Evolutionary conservation across 768 basidiomycete genomes (phyloP).

Genomic region (Myochromella boudieri): DNA sequence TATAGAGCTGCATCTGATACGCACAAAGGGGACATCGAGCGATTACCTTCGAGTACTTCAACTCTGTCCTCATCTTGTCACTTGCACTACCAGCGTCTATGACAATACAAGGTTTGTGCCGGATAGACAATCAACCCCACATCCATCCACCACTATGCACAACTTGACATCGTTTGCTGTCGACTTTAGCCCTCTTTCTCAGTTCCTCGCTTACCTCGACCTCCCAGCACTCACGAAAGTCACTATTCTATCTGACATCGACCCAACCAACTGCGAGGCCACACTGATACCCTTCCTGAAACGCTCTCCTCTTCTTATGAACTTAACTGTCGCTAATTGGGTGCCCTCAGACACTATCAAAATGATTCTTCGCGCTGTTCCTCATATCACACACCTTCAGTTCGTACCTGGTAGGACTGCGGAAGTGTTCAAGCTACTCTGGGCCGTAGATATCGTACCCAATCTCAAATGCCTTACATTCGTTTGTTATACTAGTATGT

Average conservation of each 20-base stretch:
- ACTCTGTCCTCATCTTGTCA: background rate
- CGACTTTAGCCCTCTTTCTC: background rate
- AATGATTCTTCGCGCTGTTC: background rate
- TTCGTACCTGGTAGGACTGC: constrained; percentile 4
- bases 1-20: background rate
- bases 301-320: background rate
- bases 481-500: constrained; percentile 1
- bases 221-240: background rate
- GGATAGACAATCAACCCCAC: background rate
- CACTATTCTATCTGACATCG: background rate
- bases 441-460: constrained; percentile 1
- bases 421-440: constrained; percentile 8
- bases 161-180: background rate
- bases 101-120: background rate
- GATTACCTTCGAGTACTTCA: background rate
- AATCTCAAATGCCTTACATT: constrained; percentile 2
- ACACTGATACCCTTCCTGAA: background rate
- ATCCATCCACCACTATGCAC: background rate
- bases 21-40: background rate
- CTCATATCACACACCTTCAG: constrained; percentile 4
- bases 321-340: constrained; percentile 1
- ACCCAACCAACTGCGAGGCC: background rate
- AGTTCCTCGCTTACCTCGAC: background rate
- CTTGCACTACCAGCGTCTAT: background rate
- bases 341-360: constrained; percentile 3